Percentiles rank a stretch among this genome's conserved stretches.
These are phyloP conservation scores for Ulota crispa DNA, from an alignment of 225 moss, liverwort and hornwort species.

Conservation along the genomic window DNA sequence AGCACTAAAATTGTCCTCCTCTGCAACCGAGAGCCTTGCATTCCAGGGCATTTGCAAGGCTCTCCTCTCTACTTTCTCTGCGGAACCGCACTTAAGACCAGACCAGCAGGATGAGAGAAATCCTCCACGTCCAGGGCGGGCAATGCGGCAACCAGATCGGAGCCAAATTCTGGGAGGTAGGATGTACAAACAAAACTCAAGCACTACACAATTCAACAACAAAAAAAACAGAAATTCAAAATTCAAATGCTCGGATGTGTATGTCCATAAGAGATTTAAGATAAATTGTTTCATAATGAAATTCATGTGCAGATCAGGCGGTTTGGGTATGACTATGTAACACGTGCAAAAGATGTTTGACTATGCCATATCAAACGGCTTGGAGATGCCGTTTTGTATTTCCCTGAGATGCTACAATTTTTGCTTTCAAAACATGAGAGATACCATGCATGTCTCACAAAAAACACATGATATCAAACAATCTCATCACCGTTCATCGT, in stretches of 20 bases:
- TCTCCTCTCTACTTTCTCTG: conserved; percentile 3
- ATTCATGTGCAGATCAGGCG: neutral
- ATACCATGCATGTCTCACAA: neutral
- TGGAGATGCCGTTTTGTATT: neutral
- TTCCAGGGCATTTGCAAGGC: conserved; percentile 44
- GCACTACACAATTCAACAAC: neutral
- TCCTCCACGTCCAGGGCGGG: conserved; percentile 57
- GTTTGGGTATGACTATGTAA: neutral
- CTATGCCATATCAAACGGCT: neutral
- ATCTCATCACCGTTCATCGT: neutral
- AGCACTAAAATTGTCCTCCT: neutral
- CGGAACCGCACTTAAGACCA: neutral
- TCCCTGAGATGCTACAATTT: neutral
- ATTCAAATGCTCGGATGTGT: neutral
- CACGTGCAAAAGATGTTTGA: neutral
- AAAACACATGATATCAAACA: neutral
- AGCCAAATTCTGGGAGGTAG: conserved; percentile 65
- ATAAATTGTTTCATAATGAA: neutral
- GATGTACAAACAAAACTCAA: neutral
- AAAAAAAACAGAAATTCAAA: rapidly evolving
- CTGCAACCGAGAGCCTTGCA: conserved; percentile 38
- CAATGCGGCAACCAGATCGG: conserved; percentile 64
- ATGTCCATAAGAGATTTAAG: neutral
- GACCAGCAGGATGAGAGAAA: conserved; percentile 51
- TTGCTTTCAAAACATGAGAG: neutral